Conservation (phyloP, 2,329 filamentous ascomycete genomes). For the Phialophora macrospora region DNA sequence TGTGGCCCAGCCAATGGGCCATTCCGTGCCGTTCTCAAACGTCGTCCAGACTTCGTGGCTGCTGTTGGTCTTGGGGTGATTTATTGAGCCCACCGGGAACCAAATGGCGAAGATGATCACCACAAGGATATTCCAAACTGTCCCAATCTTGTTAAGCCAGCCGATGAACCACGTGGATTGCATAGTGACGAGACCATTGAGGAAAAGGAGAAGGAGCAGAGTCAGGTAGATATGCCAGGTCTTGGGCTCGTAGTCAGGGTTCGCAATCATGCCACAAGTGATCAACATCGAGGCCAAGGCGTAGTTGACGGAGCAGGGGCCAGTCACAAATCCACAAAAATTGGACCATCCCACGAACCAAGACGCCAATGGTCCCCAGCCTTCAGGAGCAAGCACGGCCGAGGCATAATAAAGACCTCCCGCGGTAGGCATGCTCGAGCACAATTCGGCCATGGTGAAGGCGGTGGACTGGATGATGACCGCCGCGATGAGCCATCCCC, state of each 20-base stretch:
- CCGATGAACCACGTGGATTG: conserved; percentile 46
- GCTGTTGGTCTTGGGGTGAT: conserved; percentile 44
- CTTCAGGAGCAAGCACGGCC: conserved; percentile 45
- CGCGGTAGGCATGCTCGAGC: conserved; percentile 44
- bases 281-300: conserved; percentile 45
- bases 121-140: conserved; percentile 42
- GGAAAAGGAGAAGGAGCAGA: conserved; percentile 42
- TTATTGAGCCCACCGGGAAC: conserved; percentile 45
- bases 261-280: conserved; percentile 43
- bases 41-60: conserved; percentile 40
- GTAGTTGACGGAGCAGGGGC: conserved; percentile 45
- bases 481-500: conserved; percentile 45
- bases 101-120: conserved; percentile 45
- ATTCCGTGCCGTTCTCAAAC: conserved; percentile 42
- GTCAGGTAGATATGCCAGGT: conserved; percentile 46
- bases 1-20: conserved; percentile 41
- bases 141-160: conserved; percentile 44
- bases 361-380: conserved; percentile 34
- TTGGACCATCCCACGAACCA: conserved; percentile 44
- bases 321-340: conserved; percentile 42
- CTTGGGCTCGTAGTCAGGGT: conserved; percentile 43
- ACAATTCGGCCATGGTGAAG: conserved; percentile 46
- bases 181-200: conserved; percentile 45
- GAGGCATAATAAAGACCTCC: conserved; percentile 44
- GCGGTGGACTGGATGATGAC: conserved; percentile 44